Base-by-base conservation (phyloP, 768 basidiomycete species). In the Rubroboletus pulcherrimus region DNA sequence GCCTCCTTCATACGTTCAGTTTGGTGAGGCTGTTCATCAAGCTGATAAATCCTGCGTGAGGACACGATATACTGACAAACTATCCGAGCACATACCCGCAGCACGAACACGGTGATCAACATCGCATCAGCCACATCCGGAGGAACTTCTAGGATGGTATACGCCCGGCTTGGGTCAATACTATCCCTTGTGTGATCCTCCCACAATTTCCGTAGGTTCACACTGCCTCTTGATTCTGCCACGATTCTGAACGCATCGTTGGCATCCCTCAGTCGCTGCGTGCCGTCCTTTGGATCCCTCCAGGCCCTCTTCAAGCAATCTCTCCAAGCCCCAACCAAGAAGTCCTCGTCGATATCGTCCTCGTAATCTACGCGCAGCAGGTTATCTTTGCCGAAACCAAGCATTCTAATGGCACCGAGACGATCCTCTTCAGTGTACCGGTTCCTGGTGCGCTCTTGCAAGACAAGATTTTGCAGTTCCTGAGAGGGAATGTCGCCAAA, bases 81-180 rank as follows among this genome's bases (percentile, higher is more conserved):
- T 49, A 49, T 44, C 15, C 31, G 34, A 50, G 40, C 51, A 72
- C 76, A 64, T 62, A 90, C 91, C 74, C 91, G 74, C 78, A 93
- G 78, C 42, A 74, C 67, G 66, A 78, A 92, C 9, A 92, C 79
- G 6, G 84, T 86, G 59, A 90, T 77, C 31, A 94, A 67, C 81
- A 90, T 87, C n/a, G 77, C 71, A 43, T 94, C 91, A 41, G 89
- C 88, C 10, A 85, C 79, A n/a, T 86, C 86, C 51, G 75, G 72
- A 7, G 86, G 83, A 29, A 87, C 77, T 60, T 87, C 89, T 33
- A 93, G 74, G 21, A 84, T 81, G 51, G 79, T 74, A 67, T 89
- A 92, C 37, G 92, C 92, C 59, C 79, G 78, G 49, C 82, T 81
- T 7, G 86, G 83, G 31, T 81, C 85, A 82, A 93, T 88, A 48